Base-by-base conservation (phyloP, 306 rosid genomes). In the Vigna hirtella region DNA sequence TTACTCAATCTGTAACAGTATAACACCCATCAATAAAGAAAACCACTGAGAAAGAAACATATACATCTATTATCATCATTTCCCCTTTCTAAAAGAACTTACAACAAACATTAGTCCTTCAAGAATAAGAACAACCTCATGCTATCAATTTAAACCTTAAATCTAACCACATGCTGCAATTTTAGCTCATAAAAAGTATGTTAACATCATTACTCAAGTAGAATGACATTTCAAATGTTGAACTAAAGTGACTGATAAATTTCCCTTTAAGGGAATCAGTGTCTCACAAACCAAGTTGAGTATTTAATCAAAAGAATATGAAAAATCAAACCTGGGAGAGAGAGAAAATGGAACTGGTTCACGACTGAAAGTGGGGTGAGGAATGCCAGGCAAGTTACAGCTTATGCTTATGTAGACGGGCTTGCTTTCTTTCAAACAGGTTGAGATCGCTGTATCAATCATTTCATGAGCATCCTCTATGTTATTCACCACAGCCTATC, bases 361-460 rank as follows among this genome's bases (percentile, higher is more conserved):
- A 3, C 87, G 85, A 55, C 67, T 77, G 81, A 90, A 90, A 40
- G 93, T 87, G 2, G 91, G 91, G 76, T 90, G 93, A 77, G 91
- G 91, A 67, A 88, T 69, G 28, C 52, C 80, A 4, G 89, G 40
- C 86, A 94, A 81, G 81, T 94, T 90, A n/a, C 95, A 92, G 79
- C 97, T 84, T 52, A 94, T 84, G 84, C 98, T 92, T 32, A 92
- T 92, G 69, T 90, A 94, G 1, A 90, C 97, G 42, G 98, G 98
- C 79, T 94, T 94, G 91, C 95, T 94, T 68, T 94, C 95, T 84
- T 92, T 89, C 85, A 94, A 74, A 5, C 95, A 73, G 0, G 93
- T 92, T 28, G 97, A 92, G 48, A 94, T 89, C 13, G 97, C 97
- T 0, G 86, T 88, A 22, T 94, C 98, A 7, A 94, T 92, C 90